Evolutionary conservation across 2,329 filamentous ascomycete genomes (phyloP), one percentile per base, ranked within the genome.

Genomic region (Calonectria pseudoturangicola): DNA sequence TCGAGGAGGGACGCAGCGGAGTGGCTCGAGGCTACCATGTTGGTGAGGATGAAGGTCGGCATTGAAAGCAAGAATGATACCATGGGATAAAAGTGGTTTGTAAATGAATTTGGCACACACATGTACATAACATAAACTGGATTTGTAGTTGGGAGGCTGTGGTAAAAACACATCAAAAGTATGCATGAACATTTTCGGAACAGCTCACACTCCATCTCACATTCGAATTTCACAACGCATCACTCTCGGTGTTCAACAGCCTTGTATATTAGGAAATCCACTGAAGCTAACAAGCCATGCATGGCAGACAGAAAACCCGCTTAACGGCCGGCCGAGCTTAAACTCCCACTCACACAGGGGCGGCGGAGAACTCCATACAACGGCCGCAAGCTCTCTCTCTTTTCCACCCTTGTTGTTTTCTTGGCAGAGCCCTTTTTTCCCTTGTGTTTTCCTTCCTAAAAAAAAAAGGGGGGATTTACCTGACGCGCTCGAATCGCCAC

Each of bases 21-120:
- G 92, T 98, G 70, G 97, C 97, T 41, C 92, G 94, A 79, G 97
- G 96, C 0, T 99, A 99, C 86, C 91, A 88, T 0, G 93, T 97
- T 66, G 94, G 94, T 9, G 90, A 92, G 58, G 74, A 67, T 1
- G 73, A 25, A 75, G 76, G 62, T 78, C 81, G 82, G 68, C 81
- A 82, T 72, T 85, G 27, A 60, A 60, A 60, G 54, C 33, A 60
- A 21, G 21, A 41, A 60, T 60, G 54, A 60, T 60, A 60, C 36
- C 54, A 60, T 60, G 54, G 54, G 54, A 27, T 13, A 18, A 30
- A 18, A 30, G 54, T 60, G 54, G 54, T 60, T 27, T 60, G 45
- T 48, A 60, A 41, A 60, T 60, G n/a, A 60, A 60, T 36, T 60
- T 60, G 21, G 21, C 13, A 60, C 15, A 27, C 21, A 27, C 8